A percentile compares a stretch with the other conserved stretches of the same genome.
phyloP scores from a whole-genome alignment of 1,284 basidiomycete species.

The Rhodotorula sp. region DNA sequence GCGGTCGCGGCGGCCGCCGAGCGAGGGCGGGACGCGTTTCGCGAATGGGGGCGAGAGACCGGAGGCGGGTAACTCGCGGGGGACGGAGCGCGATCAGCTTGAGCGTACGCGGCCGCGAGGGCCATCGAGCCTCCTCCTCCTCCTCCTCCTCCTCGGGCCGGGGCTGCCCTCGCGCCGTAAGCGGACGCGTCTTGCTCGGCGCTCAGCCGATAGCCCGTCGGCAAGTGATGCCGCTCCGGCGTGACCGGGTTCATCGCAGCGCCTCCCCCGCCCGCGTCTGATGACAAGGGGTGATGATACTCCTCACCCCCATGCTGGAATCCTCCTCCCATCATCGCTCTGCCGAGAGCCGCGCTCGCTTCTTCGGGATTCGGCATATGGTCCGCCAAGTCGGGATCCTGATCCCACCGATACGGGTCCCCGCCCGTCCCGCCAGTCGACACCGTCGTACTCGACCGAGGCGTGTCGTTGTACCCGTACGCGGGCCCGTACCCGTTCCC shows the following conservation, averaged over 20 bases:
- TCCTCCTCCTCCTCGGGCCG: not conserved
- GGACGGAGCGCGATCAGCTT: not conserved
- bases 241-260: not conserved
- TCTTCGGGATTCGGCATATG: slow-evolving; percentile 12
- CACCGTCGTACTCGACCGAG: slow-evolving; percentile 1
- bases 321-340: slow-evolving; percentile 6
- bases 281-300: too few species aligned
- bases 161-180: not conserved
- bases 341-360: slow-evolving; percentile 8
- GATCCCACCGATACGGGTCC: slow-evolving; percentile 14
- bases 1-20: not conserved
- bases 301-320: too few species aligned
- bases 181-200: too few species aligned
- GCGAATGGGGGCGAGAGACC: not conserved
- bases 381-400: not conserved
- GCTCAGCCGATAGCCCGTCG: not conserved
- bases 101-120: not conserved
- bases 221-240: not conserved
- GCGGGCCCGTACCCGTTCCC: not conserved
- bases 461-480: not conserved
- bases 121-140: not conserved
- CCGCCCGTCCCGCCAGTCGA: slow-evolving; percentile 20
- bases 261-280: not conserved
- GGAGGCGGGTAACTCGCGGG: not conserved
- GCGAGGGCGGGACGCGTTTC: not conserved